Evolutionary conservation across 352 stramenopile genomes (phyloP).

Genomic region (Globisporangium emineosum): DNA sequence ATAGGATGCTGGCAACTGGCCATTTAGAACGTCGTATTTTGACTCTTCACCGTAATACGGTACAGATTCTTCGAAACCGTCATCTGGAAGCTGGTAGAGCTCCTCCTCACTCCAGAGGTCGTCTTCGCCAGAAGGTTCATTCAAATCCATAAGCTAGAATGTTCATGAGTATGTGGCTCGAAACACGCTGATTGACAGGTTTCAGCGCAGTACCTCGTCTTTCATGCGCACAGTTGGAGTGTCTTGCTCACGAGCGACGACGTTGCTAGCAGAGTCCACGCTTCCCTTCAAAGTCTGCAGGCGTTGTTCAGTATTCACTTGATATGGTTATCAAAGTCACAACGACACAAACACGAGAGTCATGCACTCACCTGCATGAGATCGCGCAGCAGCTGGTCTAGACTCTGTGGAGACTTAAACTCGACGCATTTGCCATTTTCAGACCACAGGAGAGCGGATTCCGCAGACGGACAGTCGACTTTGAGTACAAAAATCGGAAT

Average conservation of each 20-base stretch:
- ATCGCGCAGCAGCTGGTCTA: conserved; percentile 32
- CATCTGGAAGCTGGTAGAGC: background rate
- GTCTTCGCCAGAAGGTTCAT: background rate
- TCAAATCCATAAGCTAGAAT: background rate
- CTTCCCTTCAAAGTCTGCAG: conserved; percentile 1
- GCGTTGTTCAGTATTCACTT: background rate
- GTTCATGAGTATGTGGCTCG: background rate
- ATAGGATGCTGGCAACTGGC: background rate
- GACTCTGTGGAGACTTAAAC: conserved; percentile 37
- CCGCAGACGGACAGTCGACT: conserved; percentile 25
- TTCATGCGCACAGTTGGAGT: no score
- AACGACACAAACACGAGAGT: background rate
- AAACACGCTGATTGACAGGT: background rate
- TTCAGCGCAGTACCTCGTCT: background rate
- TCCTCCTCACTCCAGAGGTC: background rate
- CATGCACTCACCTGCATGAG: conserved; percentile 42
- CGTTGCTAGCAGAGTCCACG: background rate
- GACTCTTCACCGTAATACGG: background rate
- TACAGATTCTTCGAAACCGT: background rate
- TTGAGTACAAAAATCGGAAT: conserved; percentile 81
- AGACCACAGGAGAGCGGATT: conserved; percentile 33
- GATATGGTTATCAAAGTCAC: background rate
- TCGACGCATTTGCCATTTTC: conserved; percentile 24
- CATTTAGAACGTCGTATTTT: background rate
- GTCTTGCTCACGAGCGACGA: background rate